phyloP scores from a whole-genome alignment of 768 basidiomycete species.

The Auriscalpium vulgare region DNA sequence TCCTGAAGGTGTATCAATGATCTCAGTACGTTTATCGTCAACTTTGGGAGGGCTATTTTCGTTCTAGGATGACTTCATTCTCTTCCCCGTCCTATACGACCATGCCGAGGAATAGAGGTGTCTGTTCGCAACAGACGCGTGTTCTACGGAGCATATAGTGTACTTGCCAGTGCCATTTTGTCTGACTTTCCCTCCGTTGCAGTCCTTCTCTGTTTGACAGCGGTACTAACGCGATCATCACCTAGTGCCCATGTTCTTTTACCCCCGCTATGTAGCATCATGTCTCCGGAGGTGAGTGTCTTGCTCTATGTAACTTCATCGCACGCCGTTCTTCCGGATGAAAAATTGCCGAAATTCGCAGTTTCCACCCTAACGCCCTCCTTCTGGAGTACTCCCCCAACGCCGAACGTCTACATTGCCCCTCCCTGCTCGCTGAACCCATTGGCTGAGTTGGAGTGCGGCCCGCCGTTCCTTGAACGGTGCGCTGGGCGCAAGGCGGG shows the following conservation, averaged over 20 bases:
- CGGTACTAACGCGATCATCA: neutral
- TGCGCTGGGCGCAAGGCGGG: slow-evolving; percentile 70
- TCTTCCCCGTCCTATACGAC: slow-evolving; percentile 91
- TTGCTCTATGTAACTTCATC: slow-evolving; percentile 35
- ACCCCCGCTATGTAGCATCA: neutral
- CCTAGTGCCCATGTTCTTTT: neutral
- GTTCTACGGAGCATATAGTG: slow-evolving; percentile 54
- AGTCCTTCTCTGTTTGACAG: neutral
- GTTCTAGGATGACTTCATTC: slow-evolving; percentile 62
- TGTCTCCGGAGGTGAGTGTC: slow-evolving; percentile 1
- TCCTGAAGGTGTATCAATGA: too few relatives aligned
- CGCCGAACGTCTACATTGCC: slow-evolving; percentile 65
- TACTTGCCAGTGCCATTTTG: slow-evolving; percentile 87
- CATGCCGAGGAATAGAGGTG: slow-evolving; percentile 77
- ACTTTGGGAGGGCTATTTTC: neutral
- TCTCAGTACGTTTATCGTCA: too few relatives aligned
- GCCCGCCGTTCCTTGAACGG: slow-evolving; percentile 44
- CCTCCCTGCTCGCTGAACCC: slow-evolving; percentile 63
- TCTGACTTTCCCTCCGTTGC: slow-evolving; percentile 40
- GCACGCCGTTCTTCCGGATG: slow-evolving; percentile 7
- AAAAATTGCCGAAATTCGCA: slow-evolving; percentile 66
- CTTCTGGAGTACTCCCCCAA: slow-evolving; percentile 62
- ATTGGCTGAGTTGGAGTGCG: slow-evolving; percentile 45
- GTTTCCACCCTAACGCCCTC: slow-evolving; percentile 78
- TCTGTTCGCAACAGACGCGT: slow-evolving; percentile 73